phyloP scores from a whole-genome alignment of 441 rosid species.

The Brassica hybrid region DNA sequence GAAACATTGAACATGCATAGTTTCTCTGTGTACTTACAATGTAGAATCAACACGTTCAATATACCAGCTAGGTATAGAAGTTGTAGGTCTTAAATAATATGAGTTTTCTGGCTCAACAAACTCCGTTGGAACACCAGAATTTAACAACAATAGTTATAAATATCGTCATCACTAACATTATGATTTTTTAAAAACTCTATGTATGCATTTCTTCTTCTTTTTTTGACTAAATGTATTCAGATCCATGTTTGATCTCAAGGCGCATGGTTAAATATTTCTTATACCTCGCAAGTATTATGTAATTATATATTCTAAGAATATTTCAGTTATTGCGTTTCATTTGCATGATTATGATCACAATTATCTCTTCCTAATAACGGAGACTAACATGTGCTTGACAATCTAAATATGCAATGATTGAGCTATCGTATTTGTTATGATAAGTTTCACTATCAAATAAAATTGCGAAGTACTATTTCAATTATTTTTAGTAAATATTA shows the following conservation, averaged over 20 bases:
- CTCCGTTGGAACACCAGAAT: neutral
- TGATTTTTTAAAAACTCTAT: neutral
- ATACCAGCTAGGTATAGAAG: conserved; percentile 11
- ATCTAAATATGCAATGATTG: conserved; percentile 36
- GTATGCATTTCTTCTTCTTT: no score
- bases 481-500: conserved; percentile 20
- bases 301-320: neutral
- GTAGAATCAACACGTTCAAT: conserved; percentile 10
- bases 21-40: conserved; percentile 24
- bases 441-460: conserved; percentile 19
- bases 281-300: neutral
- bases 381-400: conserved; percentile 42
- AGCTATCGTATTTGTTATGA: neutral
- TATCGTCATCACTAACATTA: conserved; percentile 12
- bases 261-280: neutral
- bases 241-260: no score
- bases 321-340: conserved; percentile 30
- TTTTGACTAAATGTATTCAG: neutral
- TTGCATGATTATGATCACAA: conserved; percentile 33
- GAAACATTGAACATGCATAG: conserved; percentile 27
- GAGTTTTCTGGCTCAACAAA: neutral
- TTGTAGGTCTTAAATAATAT: neutral
- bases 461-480: conserved; percentile 9
- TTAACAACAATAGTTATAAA: conserved; percentile 9
- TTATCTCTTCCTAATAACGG: conserved; percentile 36